Conservation (phyloP, 331 rosid species). For the Prunus yedoensis region DNA sequence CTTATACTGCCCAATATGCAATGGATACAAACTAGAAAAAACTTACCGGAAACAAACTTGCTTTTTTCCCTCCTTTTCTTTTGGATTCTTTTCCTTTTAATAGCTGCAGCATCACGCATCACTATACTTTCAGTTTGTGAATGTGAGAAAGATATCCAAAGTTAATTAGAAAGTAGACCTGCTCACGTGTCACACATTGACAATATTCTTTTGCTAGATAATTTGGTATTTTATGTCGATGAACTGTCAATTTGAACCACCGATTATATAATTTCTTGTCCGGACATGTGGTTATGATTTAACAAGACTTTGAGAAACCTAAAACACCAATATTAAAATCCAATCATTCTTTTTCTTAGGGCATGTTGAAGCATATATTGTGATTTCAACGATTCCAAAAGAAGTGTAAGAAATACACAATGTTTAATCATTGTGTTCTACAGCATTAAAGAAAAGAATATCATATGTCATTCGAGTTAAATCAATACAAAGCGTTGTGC, state of each 20-base stretch:
- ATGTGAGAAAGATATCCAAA: not conserved
- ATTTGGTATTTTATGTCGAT: not conserved
- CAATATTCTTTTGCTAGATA: not conserved
- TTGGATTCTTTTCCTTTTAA: not conserved
- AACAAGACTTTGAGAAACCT: not conserved
- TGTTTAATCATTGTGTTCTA: not conserved
- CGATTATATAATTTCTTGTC: not conserved
- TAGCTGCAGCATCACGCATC: not conserved
- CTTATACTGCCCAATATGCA: not conserved
- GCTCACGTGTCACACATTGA: not conserved
- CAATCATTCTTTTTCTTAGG: not conserved
- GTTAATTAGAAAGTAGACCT: not conserved
- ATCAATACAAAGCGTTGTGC: not conserved
- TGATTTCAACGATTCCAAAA: constrained; percentile 9
- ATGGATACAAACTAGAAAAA: not conserved
- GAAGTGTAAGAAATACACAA: not conserved
- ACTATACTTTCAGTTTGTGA: not conserved
- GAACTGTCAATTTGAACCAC: not conserved
- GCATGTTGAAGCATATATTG: not conserved
- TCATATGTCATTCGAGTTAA: not conserved
- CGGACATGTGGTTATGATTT: no score
- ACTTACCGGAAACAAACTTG: not conserved
- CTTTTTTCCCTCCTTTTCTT: not conserved
- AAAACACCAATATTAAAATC: not conserved
- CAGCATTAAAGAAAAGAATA: not conserved